phyloP scores from a whole-genome alignment of 2,329 filamentous ascomycete species.

The Pseudogymnoascus sp. region DNA sequence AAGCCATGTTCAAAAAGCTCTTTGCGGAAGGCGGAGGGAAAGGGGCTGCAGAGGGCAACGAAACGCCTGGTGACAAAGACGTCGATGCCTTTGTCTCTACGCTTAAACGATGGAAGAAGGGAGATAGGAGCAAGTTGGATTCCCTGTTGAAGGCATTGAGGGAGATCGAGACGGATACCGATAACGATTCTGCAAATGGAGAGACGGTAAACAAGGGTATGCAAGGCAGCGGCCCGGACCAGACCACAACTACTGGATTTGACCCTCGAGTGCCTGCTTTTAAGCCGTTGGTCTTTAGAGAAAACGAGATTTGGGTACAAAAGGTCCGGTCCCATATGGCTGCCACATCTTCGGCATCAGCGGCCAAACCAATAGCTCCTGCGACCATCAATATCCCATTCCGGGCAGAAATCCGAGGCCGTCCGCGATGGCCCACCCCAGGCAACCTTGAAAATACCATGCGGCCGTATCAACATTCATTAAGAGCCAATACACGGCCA shows the following conservation, averaged over 20 bases:
- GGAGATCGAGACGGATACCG: neutral
- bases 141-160: neutral
- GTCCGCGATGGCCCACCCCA: neutral
- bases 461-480: neutral
- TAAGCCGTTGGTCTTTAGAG: neutral
- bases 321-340: neutral
- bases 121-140: neutral
- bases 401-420: neutral
- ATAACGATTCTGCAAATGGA: neutral
- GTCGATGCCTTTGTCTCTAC: neutral
- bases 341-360: neutral
- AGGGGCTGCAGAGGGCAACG: neutral
- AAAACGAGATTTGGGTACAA: neutral
- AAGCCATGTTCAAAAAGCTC: neutral
- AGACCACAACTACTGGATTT: neutral
- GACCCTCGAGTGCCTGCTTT: neutral
- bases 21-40: neutral
- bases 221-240: neutral
- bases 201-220: neutral
- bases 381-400: constrained; percentile 1
- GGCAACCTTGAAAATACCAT: neutral
- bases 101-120: neutral
- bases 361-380: neutral
- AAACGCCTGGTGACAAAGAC: neutral
- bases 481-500: neutral